phyloP scores from a whole-genome alignment of 768 basidiomycete genomes.

The Macrolepiota dolichaula region DNA sequence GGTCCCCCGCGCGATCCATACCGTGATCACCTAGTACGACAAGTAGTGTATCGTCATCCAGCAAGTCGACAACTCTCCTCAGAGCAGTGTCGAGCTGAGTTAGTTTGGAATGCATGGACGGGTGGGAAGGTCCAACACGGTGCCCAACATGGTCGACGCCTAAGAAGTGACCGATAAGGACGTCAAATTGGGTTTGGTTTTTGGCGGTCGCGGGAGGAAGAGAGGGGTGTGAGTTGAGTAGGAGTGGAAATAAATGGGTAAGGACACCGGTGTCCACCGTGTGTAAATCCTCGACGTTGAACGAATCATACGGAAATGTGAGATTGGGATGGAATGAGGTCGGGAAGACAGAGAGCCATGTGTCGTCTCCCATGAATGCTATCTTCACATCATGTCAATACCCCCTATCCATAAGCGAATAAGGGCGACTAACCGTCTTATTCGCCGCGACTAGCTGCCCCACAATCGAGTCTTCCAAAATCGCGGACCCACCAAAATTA shows the following conservation, averaged over 20 bases:
- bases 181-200: constrained; percentile 62
- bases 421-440: constrained; percentile 46
- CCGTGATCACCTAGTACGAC: constrained; percentile 96
- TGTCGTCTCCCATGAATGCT: constrained; percentile 95
- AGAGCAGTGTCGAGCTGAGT: constrained; percentile 86
- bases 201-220: neutral
- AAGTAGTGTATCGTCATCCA: constrained; percentile 88
- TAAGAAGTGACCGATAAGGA: constrained; percentile 89
- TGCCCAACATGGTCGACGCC: constrained; percentile 98
- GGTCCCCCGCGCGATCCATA: constrained; percentile 93
- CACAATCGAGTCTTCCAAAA: constrained; percentile 86
- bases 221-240: constrained; percentile 34
- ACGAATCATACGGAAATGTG: constrained; percentile 88
- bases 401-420: neutral
- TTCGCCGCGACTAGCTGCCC: constrained; percentile 61
- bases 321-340: constrained; percentile 66
- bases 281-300: constrained; percentile 98
- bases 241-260: constrained; percentile 74
- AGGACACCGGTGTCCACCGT: constrained; percentile 93
- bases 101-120: constrained; percentile 82
- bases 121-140: constrained; percentile 86
- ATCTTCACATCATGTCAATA: constrained; percentile 37
- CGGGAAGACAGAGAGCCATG: constrained; percentile 91
- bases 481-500: constrained; percentile 86
- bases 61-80: constrained; percentile 58